Conservation (phyloP, 768 basidiomycete genomes). For the Leccinum olivaceopallidum region DNA sequence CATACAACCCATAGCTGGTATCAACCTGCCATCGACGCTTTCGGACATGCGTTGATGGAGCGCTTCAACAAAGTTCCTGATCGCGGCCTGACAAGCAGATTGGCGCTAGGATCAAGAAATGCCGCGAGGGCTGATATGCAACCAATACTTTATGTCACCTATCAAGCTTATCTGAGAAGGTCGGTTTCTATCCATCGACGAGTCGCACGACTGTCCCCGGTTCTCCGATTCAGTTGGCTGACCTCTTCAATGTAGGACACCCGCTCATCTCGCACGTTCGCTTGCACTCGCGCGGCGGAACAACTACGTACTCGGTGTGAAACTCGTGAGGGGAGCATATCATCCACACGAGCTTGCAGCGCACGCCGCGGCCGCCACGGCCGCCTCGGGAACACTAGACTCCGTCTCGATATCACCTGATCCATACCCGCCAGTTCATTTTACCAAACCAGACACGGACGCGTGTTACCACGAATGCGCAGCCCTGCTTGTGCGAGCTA, state of each 20-base stretch:
- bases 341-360: constrained; percentile 72
- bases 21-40: constrained; percentile 80
- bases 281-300: constrained; percentile 63
- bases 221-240: not conserved
- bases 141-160: constrained; percentile 82
- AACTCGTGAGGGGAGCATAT: constrained; percentile 93
- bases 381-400: constrained; percentile 21
- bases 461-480: constrained; percentile 67
- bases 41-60: constrained; percentile 71
- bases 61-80: constrained; percentile 60
- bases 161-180: constrained; percentile 86
- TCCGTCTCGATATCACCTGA: constrained; percentile 57
- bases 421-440: constrained; percentile 65
- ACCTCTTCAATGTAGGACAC: constrained; percentile 47
- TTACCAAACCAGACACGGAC: constrained; percentile 70
- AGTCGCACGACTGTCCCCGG: too few species aligned
- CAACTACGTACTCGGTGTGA: constrained; percentile 80
- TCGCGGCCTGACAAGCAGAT: constrained; percentile 4
- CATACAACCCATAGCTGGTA: constrained; percentile 47
- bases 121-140: constrained; percentile 37
- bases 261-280: constrained; percentile 62
- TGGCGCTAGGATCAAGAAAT: not conserved
- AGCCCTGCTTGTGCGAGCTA: constrained; percentile 50
- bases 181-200: constrained; percentile 25
- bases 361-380: constrained; percentile 22